Base-by-base conservation (phyloP, 345 rosid species). In the Cardamine chenopodiifolia region DNA sequence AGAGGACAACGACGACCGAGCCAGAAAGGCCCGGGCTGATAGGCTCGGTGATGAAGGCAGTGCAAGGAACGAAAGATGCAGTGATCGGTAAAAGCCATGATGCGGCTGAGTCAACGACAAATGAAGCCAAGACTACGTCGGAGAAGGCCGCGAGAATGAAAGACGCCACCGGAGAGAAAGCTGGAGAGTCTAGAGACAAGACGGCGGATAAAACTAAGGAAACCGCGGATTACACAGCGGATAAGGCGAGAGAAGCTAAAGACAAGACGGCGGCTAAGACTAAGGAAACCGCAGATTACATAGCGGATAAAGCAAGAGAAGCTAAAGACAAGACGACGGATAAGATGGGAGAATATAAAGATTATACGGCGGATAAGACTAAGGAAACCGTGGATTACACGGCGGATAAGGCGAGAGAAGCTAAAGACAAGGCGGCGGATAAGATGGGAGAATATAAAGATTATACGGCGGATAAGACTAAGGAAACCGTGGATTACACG, bases 11-110 rank as follows among this genome's bases (percentile, higher is more conserved):
- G 1, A 72, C 70, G 1, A 84, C 71, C 7, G 82, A 85, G 50
- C 81, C 61, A 0, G 78, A 83, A 66, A 81, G 77, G 59, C 89
- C 87, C 0, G 91, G 96, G 0, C 59, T 89, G 12, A 64, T 90
- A 53, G 93, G 88, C 10, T 85, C 88, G 0, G 79, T 90, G 57
- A 52, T 90, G 53, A 83, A 70, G 67, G 86, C 86, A 7, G 86
- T 93, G 25, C 81, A 85, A 2, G 90, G 77, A 35, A 86, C 90
- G 0, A 90, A 81, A 72, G 95, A 84, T 1, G 93, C 83, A 1
- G 86, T 84, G 28, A 83, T 85, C 0, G 97, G 93, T 2, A 90
- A 89, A 77, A 76, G 60, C 32, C 19, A 63, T 8, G 47, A 66
- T 5, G 60, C 74, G 17, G 59, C 75, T 10, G 75, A 72, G 9